Evolutionary conservation across 2,329 filamentous ascomycete species (phyloP).

Genomic region (Sarocladium oryzae): DNA sequence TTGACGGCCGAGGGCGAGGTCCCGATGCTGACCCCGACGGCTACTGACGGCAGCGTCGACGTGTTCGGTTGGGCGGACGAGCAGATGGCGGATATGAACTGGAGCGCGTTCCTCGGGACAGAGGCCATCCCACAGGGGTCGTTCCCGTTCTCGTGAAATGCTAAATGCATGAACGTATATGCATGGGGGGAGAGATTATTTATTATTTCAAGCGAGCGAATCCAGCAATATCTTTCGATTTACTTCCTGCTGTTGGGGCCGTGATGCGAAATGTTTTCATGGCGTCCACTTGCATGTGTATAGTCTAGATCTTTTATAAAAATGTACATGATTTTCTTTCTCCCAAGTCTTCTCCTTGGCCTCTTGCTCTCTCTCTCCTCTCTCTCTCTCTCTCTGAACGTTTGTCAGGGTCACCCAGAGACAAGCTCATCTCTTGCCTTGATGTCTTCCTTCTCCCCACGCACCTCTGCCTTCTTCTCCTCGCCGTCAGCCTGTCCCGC

Average conservation of each 20-base stretch:
- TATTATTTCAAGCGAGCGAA: too few species aligned
- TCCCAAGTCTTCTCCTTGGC: too few species aligned
- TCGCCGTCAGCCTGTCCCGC: constrained; percentile 24
- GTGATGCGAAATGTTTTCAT: too few species aligned
- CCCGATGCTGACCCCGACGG: constrained; percentile 17
- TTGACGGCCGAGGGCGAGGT: constrained; percentile 17
- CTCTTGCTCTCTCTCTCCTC: too few species aligned
- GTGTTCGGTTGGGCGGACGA: constrained; percentile 22
- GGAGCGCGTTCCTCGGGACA: constrained; percentile 19
- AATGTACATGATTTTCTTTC: too few species aligned
- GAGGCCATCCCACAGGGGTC: constrained; percentile 13
- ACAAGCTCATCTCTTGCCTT: constrained; percentile 19
- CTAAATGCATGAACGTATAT: background rate
- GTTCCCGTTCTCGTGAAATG: constrained; percentile 13
- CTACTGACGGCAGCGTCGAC: constrained; percentile 19
- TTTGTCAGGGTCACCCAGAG: constrained; percentile 19
- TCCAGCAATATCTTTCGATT: too few species aligned
- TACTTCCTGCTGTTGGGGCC: too few species aligned
- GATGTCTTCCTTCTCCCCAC: constrained; percentile 21
- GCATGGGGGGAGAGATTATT: background rate
- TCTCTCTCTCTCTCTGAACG: too few species aligned
- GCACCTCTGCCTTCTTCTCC: constrained; percentile 34
- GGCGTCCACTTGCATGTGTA: too few species aligned
- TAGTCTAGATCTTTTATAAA: too few species aligned
- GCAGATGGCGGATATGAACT: constrained; percentile 21